Conservation (phyloP, 495 filamentous ascomycete species). For the Parachaetomium inaequale region DNA sequence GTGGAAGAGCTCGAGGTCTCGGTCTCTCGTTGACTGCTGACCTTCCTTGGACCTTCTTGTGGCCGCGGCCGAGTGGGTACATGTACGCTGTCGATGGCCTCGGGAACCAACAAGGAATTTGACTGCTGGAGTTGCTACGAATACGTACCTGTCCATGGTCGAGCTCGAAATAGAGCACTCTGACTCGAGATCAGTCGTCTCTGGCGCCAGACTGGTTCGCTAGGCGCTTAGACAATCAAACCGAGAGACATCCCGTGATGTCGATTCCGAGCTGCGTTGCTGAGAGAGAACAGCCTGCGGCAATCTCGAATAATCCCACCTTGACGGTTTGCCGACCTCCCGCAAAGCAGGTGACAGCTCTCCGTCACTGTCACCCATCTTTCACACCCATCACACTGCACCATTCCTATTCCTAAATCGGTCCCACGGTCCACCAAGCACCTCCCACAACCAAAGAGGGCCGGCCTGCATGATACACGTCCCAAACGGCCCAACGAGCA, state of each 20-base stretch:
- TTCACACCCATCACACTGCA: slow-evolving; percentile 10
- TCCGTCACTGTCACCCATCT: background rate
- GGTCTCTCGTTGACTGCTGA: background rate
- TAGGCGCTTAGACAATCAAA: slow-evolving; percentile 3
- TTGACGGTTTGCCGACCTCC: background rate
- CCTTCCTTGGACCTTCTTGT: background rate
- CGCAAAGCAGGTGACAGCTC: background rate
- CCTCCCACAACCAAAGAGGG: background rate
- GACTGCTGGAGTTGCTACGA: background rate
- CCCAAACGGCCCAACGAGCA: slow-evolving; percentile 5
- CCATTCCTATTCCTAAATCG: background rate
- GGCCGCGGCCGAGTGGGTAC: background rate
- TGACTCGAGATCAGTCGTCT: background rate
- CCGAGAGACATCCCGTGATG: slow-evolving; percentile 1
- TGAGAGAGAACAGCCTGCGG: background rate
- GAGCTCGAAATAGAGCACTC: background rate
- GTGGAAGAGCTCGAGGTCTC: background rate
- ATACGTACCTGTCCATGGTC: background rate
- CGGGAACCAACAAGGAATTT: background rate
- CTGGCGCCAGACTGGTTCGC: background rate
- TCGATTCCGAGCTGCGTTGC: background rate
- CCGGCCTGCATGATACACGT: slow-evolving; percentile 1
- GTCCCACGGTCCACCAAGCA: slow-evolving; percentile 3
- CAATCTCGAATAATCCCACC: background rate
- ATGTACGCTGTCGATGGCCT: background rate